Evolutionary conservation across 1,284 basidiomycete genomes (phyloP), one percentile per base, ranked within the genome.

Genomic region (Stygiomarasmius scandens): DNA sequence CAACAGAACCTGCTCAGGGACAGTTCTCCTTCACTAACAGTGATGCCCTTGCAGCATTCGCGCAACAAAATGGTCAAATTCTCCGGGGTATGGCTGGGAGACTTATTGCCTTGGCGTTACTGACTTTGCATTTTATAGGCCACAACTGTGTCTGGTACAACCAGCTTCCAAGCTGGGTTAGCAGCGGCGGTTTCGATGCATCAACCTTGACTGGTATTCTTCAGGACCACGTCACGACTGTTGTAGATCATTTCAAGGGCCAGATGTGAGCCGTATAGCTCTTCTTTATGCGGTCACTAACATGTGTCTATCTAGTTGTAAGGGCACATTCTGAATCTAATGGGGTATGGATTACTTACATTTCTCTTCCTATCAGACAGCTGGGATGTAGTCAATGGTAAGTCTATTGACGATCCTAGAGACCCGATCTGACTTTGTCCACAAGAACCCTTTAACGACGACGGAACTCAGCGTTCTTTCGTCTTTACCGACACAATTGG

Each of bases 111-210:
- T 59, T 58, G 54, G 19, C 34, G 41, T 23, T 5, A n/a, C 9
- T 32, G 19, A 16, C 23, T 32, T 16, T 11, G 24, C 16, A 12
- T 43, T 11, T 12, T 3, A 22, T 49, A 74, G 73, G 79, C 4
- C 81, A 81, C 66, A 80, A 77, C 62, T 80, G 79, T 59, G 82
- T 84, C 45, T 85, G 83, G 84, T 74, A 85, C 65, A 79, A 75
- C 58, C 82, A 84, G 63, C 71, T 84, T 1, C 78, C 82, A 0
- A 71, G 64, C 67, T 85, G 82, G 82, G 78, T 84, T 9, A 74
- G 76, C 0, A 58, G 69, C 45, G 75, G 78, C 16, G 70, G 69
- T 60, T 81, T 78, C 63, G 69, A 74, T 56, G 71, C 74, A 25
- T 68, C 75, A 0, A 75, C 75, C 12, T 70, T 84, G 23, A 70